Base-by-base conservation (phyloP, 2,329 filamentous ascomycete genomes). In the Fusarium nodosum region DNA sequence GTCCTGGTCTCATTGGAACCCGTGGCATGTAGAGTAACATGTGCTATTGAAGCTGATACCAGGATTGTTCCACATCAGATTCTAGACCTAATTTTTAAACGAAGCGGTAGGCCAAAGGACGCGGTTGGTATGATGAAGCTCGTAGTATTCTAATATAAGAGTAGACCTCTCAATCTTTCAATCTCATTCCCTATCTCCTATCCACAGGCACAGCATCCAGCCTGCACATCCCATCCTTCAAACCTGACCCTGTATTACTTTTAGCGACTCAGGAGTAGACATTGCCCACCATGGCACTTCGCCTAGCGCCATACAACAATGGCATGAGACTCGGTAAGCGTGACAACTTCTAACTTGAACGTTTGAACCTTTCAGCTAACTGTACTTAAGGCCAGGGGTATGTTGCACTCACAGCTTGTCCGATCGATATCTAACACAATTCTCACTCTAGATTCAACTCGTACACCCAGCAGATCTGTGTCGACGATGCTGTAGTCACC, bases 261-360 rank as follows among this genome's bases (percentile, higher is more conserved):
- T 11, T 16, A 18, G n/a, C 26, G 0, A n/a, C 16, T 7, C 24
- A n/a, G 9, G 9, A 44, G 8, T 44, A 44, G 9, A 28, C 0
- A 44, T 24, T 28, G 18, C 5, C 26, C 42, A 28, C 7, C 42
- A 45, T 45, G 42, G 42, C 42, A 18, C 42, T 45, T n/a, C 42
- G 42, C 6, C 26, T 45, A 4, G 52, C 52, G 2, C 52, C 52
- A 8, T 56, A 56, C 13, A 56, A 56, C 24, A 56, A 56, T 56
- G 31, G 52, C 52, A 56, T 56, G 52, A 45, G 52, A 53, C 52
- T 46, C 9, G 50, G 48, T 41, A 41, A 39, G 47, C 8, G 9
- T 34, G 30, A 22, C 11, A 15, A 15, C 13, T 4, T 41, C 3
- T 22, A 1, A 3, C 38, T 24, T 41, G 4, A 7, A 8, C 20